These are phyloP conservation scores for Cyclospora cayetanensis DNA, from an alignment of 169 alveolate genomes.

Conservation along the genomic window DNA sequence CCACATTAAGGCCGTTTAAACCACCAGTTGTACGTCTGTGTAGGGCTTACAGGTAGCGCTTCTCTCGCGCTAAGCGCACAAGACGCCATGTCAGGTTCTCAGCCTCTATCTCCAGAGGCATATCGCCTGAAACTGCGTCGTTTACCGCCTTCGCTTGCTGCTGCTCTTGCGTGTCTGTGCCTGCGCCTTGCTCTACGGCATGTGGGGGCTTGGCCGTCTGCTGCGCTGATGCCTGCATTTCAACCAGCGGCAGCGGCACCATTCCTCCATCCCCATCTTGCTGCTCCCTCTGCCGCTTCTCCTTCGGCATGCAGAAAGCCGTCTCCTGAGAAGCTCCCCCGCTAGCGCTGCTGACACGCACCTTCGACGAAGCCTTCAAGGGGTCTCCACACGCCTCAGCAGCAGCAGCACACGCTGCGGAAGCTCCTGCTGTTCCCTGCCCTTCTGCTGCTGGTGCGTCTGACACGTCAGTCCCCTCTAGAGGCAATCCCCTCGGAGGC, in stretches of 20 bases:
- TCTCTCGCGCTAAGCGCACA: conserved; percentile 15
- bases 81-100: conserved; percentile 64
- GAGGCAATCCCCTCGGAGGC: background rate
- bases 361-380: background rate
- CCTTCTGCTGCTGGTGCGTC: background rate
- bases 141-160: background rate
- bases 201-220: background rate
- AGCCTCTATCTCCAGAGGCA: conserved; percentile 3
- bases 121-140: background rate
- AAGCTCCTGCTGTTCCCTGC: background rate
- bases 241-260: background rate
- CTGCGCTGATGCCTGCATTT: background rate
- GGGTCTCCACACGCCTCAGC: background rate
- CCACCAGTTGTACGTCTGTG: background rate
- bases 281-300: background rate
- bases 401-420: conserved; percentile 10
- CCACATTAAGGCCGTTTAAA: background rate
- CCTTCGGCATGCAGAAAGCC: background rate
- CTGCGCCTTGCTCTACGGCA: background rate
- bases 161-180: background rate
- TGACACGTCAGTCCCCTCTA: background rate
- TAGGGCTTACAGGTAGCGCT: conserved; percentile 7
- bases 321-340: background rate
- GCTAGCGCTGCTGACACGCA: background rate
- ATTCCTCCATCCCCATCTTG: background rate